phyloP scores from a whole-genome alignment of 306 rosid genomes.

The Heteromeles arbutifolia region DNA sequence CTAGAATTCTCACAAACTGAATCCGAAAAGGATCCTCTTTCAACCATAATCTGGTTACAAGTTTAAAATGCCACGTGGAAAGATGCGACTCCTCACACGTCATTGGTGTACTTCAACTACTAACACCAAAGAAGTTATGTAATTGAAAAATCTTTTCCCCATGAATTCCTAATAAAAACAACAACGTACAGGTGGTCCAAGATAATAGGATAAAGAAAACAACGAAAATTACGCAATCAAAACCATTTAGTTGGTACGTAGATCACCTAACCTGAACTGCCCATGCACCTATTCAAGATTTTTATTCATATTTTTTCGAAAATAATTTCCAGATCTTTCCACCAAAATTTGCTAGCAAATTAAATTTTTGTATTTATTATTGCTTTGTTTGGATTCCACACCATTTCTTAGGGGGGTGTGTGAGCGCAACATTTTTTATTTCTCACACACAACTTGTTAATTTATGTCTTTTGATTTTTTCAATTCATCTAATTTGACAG shows the following conservation, averaged over 20 bases:
- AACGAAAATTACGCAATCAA: constrained; percentile 30
- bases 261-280: constrained; percentile 89
- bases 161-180: background rate
- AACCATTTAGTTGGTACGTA: constrained; percentile 50
- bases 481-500: too few species aligned
- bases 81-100: background rate
- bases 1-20: too few species aligned
- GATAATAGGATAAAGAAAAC: constrained; percentile 11
- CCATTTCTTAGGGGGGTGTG: too few species aligned
- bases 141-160: background rate
- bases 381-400: background rate
- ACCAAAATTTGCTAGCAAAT: constrained; percentile 29
- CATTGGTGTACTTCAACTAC: too few species aligned
- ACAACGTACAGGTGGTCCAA: background rate
- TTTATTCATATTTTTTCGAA: background rate
- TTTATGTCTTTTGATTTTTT: too few species aligned
- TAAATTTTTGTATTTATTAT: constrained; percentile 1
- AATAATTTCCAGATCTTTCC: background rate
- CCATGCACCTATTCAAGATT: constrained; percentile 36
- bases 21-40: too few species aligned
- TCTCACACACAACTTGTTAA: too few species aligned
- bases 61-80: background rate
- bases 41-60: background rate
- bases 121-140: background rate
- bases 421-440: too few species aligned